Evolutionary conservation across 495 filamentous ascomycete genomes (phyloP), one percentile per base, ranked within the genome.

Genomic region (Evernia prunastri): DNA sequence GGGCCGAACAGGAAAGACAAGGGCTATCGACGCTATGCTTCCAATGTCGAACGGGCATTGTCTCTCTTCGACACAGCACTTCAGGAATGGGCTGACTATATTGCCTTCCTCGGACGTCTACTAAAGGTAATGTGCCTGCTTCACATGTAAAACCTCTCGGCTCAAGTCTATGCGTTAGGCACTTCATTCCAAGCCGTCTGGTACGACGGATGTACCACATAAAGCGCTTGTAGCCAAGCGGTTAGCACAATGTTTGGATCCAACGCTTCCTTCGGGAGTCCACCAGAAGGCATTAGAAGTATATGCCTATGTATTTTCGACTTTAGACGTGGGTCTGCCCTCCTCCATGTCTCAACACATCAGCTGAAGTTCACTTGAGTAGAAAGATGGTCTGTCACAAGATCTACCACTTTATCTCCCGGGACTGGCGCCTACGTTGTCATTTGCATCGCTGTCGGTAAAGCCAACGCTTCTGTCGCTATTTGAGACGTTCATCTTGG

Each of bases 1-100:
- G 51, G 49, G 13, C 40, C 58, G 18, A 62, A 31, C 27, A 86
- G 82, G 65, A 95, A 94, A 75, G 92, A 98, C 76, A 96, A 96
- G 76, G 83, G 84, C 67, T 95, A 91, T 71, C 90, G 93, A 65
- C 85, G 90, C 69, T 99, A 96, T 86, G 90, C 90, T 31, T 87
- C 87, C 45, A 86, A 85, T 58, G 86, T 99, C 62, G 92, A 97
- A 71, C 82, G 92, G 73, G 90, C 92, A 45, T 80, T 99, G 67
- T 86, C 89, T 35, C 77, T 96, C 35, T 99, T 97, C 76, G 94
- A 99, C 76, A 92, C 88, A 27, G 85, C 91, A 57, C 79, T 96
- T 67, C 91, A 97, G 75, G 94, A 97, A 84, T 99, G 94, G 94
- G 93, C 95, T 40, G 94, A 99, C 73, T 99, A 99, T 72, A 97